These are phyloP conservation scores for Solanum chaucha DNA, from an alignment of 257 asterid genomes.

Conservation along the genomic window DNA sequence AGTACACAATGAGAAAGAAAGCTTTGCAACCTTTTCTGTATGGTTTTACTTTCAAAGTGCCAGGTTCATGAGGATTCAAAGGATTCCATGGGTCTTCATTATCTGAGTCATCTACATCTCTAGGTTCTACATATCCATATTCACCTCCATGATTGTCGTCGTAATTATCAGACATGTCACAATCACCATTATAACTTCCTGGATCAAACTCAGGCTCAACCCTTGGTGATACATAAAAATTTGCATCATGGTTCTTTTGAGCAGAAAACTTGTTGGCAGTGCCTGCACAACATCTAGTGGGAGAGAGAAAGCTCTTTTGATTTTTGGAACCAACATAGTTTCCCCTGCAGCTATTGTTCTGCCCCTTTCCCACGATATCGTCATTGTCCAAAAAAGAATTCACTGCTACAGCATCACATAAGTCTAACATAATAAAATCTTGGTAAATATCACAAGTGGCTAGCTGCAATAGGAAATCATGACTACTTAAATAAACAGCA, in stretches of 20 bases:
- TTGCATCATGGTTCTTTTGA: slow-evolving; percentile 39
- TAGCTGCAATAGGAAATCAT: slow-evolving; percentile 41
- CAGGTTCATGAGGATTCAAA: slow-evolving; percentile 84
- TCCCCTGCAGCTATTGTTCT: slow-evolving; percentile 5
- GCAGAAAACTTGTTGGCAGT: slow-evolving; percentile 31
- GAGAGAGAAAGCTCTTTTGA: slow-evolving; percentile 51
- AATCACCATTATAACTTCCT: background rate
- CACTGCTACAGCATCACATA: slow-evolving; percentile 59
- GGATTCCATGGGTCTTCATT: slow-evolving; percentile 84
- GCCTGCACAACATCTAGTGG: slow-evolving; percentile 40
- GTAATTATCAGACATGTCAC: slow-evolving; percentile 18
- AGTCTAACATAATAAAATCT: slow-evolving; percentile 71
- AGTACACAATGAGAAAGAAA: background rate
- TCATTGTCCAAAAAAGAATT: slow-evolving; percentile 35
- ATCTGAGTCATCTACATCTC: slow-evolving; percentile 16
- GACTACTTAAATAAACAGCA: background rate
- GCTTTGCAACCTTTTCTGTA: slow-evolving; percentile 45
- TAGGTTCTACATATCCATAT: slow-evolving; percentile 32
- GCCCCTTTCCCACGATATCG: slow-evolving; percentile 32
- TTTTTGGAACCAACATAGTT: slow-evolving; percentile 7
- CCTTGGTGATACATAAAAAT: slow-evolving; percentile 26
- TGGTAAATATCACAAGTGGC: slow-evolving; percentile 71
- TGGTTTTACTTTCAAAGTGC: slow-evolving; percentile 74
- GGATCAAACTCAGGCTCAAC: background rate
- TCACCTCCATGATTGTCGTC: slow-evolving; percentile 28